Evolutionary conservation across 495 filamentous ascomycete genomes (phyloP).

Genomic region (Aspergillus incahuasiensis): DNA sequence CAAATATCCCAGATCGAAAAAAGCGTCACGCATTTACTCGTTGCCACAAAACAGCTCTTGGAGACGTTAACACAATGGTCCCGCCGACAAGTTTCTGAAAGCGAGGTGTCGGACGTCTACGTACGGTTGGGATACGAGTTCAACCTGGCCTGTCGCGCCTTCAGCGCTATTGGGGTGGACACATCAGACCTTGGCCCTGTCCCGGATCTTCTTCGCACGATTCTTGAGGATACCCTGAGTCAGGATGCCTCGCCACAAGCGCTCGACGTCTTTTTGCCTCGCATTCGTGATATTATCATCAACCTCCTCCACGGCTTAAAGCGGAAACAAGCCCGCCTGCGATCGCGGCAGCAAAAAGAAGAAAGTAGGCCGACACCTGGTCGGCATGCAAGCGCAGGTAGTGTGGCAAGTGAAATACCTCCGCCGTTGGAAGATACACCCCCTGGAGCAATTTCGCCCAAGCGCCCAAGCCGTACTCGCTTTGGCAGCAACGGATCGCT

Average conservation of each 20-base stretch:
- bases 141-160: conserved; percentile 95
- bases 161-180: conserved; percentile 93
- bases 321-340: conserved; percentile 86
- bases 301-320: conserved; percentile 93
- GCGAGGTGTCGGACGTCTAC: conserved; percentile 95
- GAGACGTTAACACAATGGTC: conserved; percentile 98
- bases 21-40: conserved; percentile 93
- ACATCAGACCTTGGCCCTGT: conserved; percentile 91
- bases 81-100: conserved; percentile 81
- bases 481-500: conserved; percentile 47
- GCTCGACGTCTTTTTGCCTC: conserved; percentile 84
- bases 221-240: conserved; percentile 91
- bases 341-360: conserved; percentile 74
- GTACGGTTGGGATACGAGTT: conserved; percentile 97
- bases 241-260: conserved; percentile 93
- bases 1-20: conserved; percentile 94
- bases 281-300: conserved; percentile 96
- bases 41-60: conserved; percentile 95
- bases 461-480: conserved; percentile 37
- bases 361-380: conserved; percentile 44
- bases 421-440: conserved; percentile 61
- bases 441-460: conserved; percentile 31
- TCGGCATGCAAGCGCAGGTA: conserved; percentile 65
- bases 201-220: conserved; percentile 81
- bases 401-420: conserved; percentile 58